Evolutionary conservation across 1,284 basidiomycete genomes (phyloP), one percentile per base, ranked within the genome.

Genomic region (Ceratorhiza oryzae-sativae): DNA sequence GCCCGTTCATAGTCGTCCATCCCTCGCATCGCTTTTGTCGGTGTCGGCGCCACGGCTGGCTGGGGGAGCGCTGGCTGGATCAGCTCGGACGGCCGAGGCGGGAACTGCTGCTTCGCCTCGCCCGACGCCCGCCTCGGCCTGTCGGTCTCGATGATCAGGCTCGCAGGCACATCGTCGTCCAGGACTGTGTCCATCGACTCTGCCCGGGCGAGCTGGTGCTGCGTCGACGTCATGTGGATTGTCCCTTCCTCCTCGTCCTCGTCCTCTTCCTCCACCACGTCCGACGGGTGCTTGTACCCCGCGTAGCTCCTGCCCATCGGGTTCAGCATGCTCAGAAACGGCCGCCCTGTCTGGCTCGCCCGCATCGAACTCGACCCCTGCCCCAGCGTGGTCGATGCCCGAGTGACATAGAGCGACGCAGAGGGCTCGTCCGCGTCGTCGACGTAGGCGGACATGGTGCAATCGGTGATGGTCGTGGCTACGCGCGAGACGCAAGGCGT

Each of bases 1-100:
- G 97, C 97, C 75, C 89, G 89, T 80, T 98, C 94, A 79, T 94
- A 90, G 15, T 88, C 89, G 77, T 94, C 91, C 72, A 96, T 79
- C 2, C 93, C 92, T 58, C 86, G 84, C 85, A 89, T 86, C 70
- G 27, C 4, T 75, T 83, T 86, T 23, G 80, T 65, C 72, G 77
- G 53, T 70, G 51, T 71, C 78, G 76, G 58, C 75, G 76, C 34
- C 76, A 73, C 27, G 12, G 67, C 71, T 9, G 71, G 72, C 15
- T 55, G 59, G 8, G 76, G 74, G 39, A 76, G 76, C 0, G 76
- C 75, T 18, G 75, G 72, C 42, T 73, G 72, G 3, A 73, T 63
- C n/a, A 89, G 75, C 75, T 90, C 89, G 55, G 89, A 89, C 0
- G 90, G 89, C 74, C 86, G 83, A n/a, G 87, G 86, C n/a, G 89